Percentiles rank a stretch among this genome's conserved stretches.
phyloP scores from a whole-genome alignment of 495 filamentous ascomycete genomes.

The Immersiella caudata region DNA sequence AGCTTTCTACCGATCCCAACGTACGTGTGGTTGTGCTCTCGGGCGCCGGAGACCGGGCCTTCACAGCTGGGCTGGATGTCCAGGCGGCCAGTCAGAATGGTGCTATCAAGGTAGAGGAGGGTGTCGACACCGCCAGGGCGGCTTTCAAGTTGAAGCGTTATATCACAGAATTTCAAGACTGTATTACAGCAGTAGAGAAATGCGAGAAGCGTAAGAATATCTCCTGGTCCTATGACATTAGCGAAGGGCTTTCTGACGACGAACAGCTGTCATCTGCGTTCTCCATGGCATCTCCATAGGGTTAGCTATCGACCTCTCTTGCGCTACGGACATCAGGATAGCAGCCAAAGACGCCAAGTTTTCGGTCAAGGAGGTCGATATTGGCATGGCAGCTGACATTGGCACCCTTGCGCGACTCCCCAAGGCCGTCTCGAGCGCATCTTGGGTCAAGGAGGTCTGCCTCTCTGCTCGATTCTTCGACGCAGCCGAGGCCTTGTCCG shows the following conservation, averaged over 20 bases:
- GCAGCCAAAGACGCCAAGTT: conserved; percentile 66
- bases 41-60: conserved; percentile 80
- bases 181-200: conserved; percentile 72
- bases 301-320: conserved; percentile 80
- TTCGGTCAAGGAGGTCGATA: conserved; percentile 92
- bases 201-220: conserved; percentile 77
- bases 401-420: conserved; percentile 86
- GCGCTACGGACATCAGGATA: conserved; percentile 78
- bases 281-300: conserved; percentile 83
- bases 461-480: conserved; percentile 76
- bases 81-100: conserved; percentile 58
- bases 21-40: conserved; percentile 82
- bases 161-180: conserved; percentile 76
- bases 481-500: conserved; percentile 75
- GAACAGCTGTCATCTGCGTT: conserved; percentile 73
- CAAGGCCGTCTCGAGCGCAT: conserved; percentile 72
- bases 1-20: conserved; percentile 70
- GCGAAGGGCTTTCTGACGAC: neutral
- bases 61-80: conserved; percentile 84
- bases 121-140: conserved; percentile 65
- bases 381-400: conserved; percentile 91
- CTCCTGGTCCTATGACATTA: neutral
- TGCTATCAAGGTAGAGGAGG: conserved; percentile 34
- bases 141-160: conserved; percentile 66
- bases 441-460: conserved; percentile 92